Evolutionary conservation across 331 rosid genomes (phyloP).

Genomic region (Dryas integrifolia): DNA sequence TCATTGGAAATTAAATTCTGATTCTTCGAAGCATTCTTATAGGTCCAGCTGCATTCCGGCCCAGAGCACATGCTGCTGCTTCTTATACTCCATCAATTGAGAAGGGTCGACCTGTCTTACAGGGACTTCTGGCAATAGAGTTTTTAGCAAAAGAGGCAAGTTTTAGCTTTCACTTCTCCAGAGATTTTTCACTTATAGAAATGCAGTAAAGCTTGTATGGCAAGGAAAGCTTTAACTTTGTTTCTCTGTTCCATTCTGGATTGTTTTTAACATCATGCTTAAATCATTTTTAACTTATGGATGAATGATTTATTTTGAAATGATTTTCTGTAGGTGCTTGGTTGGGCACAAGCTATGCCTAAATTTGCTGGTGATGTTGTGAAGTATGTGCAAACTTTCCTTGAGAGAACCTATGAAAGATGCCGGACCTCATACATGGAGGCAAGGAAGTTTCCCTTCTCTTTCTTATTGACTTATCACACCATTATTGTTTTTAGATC

Average conservation of each 20-base stretch:
- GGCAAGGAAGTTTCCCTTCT: slow-evolving; percentile 42
- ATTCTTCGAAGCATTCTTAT: slow-evolving; percentile 30
- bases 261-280: slow-evolving; percentile 17
- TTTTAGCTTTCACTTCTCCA: slow-evolving; percentile 19
- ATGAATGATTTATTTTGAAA: slow-evolving; percentile 15
- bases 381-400: slow-evolving; percentile 90
- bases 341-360: slow-evolving; percentile 99
- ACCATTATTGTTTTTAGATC: neutral
- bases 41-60: slow-evolving; percentile 99
- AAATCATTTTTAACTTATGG: slow-evolving; percentile 16
- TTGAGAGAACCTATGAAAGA: slow-evolving; percentile 95
- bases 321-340: slow-evolving; percentile 68
- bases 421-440: slow-evolving; percentile 97
- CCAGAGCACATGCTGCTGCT: slow-evolving; percentile 80
- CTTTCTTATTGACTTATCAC: slow-evolving; percentile 3
- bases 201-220: neutral
- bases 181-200: slow-evolving; percentile 7
- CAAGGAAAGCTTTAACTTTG: neutral
- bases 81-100: slow-evolving; percentile 76
- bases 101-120: slow-evolving; percentile 96
- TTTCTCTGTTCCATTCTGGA: slow-evolving; percentile 11
- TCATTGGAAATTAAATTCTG: neutral
- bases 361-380: slow-evolving; percentile 88
- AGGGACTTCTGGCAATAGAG: slow-evolving; percentile 94
- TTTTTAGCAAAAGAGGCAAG: slow-evolving; percentile 89